Evolutionary conservation across 169 alveolate genomes (phyloP), one percentile per base, ranked within the genome.

Genomic region (Eimeria acervulina): DNA sequence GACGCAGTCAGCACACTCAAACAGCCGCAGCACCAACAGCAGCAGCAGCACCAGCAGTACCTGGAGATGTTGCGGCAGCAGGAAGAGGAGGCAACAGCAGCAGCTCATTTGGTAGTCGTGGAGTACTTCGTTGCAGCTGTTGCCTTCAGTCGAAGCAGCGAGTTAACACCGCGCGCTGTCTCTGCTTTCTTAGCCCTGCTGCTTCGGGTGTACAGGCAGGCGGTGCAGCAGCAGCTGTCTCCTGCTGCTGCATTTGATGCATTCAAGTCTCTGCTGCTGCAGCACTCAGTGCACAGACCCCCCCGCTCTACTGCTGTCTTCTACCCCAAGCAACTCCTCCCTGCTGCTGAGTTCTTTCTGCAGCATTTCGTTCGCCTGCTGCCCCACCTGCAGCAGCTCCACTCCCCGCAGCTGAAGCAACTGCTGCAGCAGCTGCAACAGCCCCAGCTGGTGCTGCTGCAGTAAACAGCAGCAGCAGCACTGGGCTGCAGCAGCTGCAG

Each of bases 101-200:
- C 87, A 76, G 87, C 87, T 44, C 59, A 76, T 44, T 76, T n/a
- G 59, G 61, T 76, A 8, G 87, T 21, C 33, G 59, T 76, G 59
- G 95, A 90, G 59, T 52, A 68, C 33, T 90, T 90, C 61, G 38
- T 90, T 51, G 51, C 80, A 52, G 90, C 90, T 3, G 68, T 74
- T 80, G 12, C 59, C 1, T 74, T 90, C 63, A 72, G 95, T 66
- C 33, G 44, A 23, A 38, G 31, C 15, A 83, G n/a, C 59, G 42
- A 28, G n/a, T 90, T 70, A 31, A 42, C 95, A 23, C 80, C 68
- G 1, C 89, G 55, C 3, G 95, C 88, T 23, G 81, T 81, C 21
- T 90, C 95, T 17, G 78, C 95, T 36, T 74, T 90, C 59, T 66
- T 90, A 63, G 90, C 89, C 15, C 80, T 90, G 17, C 38, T 90